A percentile compares a stretch with the other conserved stretches of the same genome.
Evolutionary conservation across 73 alveolate species (phyloP).

Genomic region (Uronychia setigera): DNA sequence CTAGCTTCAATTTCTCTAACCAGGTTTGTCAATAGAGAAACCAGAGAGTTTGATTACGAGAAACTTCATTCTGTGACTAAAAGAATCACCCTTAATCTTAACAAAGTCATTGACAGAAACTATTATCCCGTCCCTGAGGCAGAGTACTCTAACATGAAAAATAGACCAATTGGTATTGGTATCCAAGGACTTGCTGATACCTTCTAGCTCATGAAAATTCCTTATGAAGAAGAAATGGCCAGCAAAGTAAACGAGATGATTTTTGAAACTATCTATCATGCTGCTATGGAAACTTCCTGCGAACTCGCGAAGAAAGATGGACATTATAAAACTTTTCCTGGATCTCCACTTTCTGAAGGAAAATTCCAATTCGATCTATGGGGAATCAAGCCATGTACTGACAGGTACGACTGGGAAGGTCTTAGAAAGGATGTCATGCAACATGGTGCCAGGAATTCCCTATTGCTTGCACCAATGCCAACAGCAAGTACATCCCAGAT

Average conservation of each 20-base stretch:
- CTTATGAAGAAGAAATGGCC: slow-evolving; percentile 86
- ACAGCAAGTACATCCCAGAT: slow-evolving; percentile 93
- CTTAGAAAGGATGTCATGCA: slow-evolving; percentile 66
- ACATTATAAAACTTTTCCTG: slow-evolving; percentile 60
- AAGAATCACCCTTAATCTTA: slow-evolving; percentile 57
- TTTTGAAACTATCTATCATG: slow-evolving; percentile 91
- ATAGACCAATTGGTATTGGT: slow-evolving; percentile 94
- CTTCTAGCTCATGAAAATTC: slow-evolving; percentile 75
- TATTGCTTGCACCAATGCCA: slow-evolving; percentile 95
- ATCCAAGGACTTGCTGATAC: slow-evolving; percentile 96
- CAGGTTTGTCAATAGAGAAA: slow-evolving; percentile 64
- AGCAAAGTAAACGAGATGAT: slow-evolving; percentile 69
- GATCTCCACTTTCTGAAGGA: slow-evolving; percentile 76
- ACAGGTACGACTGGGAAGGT: slow-evolving; percentile 71
- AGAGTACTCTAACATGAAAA: slow-evolving; percentile 78
- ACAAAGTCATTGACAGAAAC: slow-evolving; percentile 47
- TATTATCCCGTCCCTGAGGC: slow-evolving; percentile 69
- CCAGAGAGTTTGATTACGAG: slow-evolving; percentile 80
- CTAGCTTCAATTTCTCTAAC: slow-evolving; percentile 86
- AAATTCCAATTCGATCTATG: slow-evolving; percentile 73
- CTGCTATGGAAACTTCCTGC: slow-evolving; percentile 79
- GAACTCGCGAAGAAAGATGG: slow-evolving; percentile 80
- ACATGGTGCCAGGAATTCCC: slow-evolving; percentile 89
- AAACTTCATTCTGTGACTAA: slow-evolving; percentile 75
- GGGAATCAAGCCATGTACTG: slow-evolving; percentile 63